Base-by-base conservation (phyloP, 805 yeast species). In the Saturnispora dispora region DNA sequence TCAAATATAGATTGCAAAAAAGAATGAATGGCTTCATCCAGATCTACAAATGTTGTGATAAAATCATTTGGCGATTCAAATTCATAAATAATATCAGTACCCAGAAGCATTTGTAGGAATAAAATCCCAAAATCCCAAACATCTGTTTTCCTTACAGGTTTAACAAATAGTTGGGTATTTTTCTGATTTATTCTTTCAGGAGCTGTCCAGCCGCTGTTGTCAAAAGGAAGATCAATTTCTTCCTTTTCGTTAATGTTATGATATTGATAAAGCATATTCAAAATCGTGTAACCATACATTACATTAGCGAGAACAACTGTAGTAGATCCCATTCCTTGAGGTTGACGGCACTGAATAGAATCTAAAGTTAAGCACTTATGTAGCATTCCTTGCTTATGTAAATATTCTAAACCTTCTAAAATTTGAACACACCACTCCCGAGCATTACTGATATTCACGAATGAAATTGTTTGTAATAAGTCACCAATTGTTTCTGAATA, bases 61-160 rank as follows among this genome's bases (percentile, higher is more conserved):
- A 85, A 84, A n/a, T 81, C 86, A 37, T 71, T 71, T 0, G 91
- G 88, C 1, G 81, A 77, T 4, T 75, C 68, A 58, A 72, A 84
- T 23, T 75, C 78, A 10, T 78, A 73, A 0, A 78, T 68, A 1
- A 76, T 70, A 45, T 78, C 81, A 2, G 72, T 68, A 0, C 95
- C 91, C 43, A 76, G 71, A 4, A 87, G 72, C 63, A 83, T 70
- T 55, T 85, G 81, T 17, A 82, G 73, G 57, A 91, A 83, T 6
- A 85, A 64, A 0, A 87, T 87, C 7, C 97, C 99, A 39, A 89
- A 68, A 61, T 86, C 86, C 98, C 98, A 93, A 9, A 93, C 84
- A 69, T 93, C 99, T 0, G 96, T 82, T 64, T 88, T 86, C 36
- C 89, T 71, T 52, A 83, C 83, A 13, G 85, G 83, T 52, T 74